Evolutionary conservation across 345 rosid genomes (phyloP).

Genomic region (Populus nigra): DNA sequence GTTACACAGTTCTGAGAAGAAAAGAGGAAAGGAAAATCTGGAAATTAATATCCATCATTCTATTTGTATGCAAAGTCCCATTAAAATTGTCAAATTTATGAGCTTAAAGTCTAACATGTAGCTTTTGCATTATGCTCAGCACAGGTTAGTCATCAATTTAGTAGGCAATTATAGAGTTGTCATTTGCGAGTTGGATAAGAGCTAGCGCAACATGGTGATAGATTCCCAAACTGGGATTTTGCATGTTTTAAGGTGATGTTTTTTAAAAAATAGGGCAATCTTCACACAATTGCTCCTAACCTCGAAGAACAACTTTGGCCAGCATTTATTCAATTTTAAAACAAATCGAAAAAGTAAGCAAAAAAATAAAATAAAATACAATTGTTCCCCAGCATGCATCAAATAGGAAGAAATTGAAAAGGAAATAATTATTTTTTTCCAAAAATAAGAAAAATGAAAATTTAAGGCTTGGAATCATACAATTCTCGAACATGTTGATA

Average conservation of each 20-base stretch:
- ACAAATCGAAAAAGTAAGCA: not conserved
- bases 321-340: not conserved
- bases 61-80: not conserved
- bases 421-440: not conserved
- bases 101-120: not conserved
- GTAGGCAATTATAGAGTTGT: not conserved
- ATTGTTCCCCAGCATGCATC: not conserved
- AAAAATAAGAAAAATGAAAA: not conserved
- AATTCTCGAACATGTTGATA: conserved; percentile 76
- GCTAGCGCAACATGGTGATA: not conserved
- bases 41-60: not conserved
- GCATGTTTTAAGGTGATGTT: not conserved
- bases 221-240: not conserved
- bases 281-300: not conserved
- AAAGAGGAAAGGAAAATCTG: not conserved
- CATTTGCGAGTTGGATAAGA: not conserved
- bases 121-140: not conserved
- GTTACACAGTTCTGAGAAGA: not conserved
- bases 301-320: not conserved
- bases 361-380: not conserved
- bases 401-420: not conserved
- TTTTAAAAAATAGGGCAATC: not conserved
- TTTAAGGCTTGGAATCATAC: conserved; percentile 36
- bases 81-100: not conserved
- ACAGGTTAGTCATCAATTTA: not conserved